Percentiles rank a stretch among this genome's conserved stretches.
phyloP scores from a whole-genome alignment of 139 green algal species.

The Volvox reticuliferus region DNA sequence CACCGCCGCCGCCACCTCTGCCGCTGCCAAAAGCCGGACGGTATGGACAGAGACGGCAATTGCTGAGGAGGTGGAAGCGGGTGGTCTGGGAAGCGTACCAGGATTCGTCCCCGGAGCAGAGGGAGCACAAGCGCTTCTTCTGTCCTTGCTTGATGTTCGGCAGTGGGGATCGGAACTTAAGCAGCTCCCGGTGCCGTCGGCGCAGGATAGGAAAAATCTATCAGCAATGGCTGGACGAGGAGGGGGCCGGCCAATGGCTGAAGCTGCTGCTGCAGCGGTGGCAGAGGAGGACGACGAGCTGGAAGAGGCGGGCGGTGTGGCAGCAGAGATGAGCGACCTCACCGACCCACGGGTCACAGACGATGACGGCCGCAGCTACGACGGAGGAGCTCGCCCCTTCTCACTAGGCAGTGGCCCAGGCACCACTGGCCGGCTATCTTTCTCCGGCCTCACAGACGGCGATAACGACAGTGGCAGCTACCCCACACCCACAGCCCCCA shows the following conservation, averaged over 20 bases:
- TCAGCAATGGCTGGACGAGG: background rate
- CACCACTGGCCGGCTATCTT: background rate
- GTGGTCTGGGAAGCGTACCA: slow-evolving; percentile 7
- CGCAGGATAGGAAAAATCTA: background rate
- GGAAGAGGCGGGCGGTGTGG: background rate
- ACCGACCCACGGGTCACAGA: slow-evolving; percentile 10
- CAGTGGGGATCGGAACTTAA: background rate
- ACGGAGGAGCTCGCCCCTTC: too few species aligned
- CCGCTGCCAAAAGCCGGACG: background rate
- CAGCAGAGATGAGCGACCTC: background rate
- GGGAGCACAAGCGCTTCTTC: slow-evolving; percentile 23
- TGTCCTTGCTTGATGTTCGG: slow-evolving; percentile 38
- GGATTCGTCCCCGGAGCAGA: background rate
- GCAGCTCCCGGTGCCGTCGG: background rate
- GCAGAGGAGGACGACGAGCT: background rate
- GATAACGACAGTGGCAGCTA: slow-evolving; percentile 11
- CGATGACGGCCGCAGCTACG: background rate
- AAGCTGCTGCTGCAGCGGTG: background rate
- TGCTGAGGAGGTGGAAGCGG: background rate
- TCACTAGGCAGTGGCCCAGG: background rate
- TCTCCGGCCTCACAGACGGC: slow-evolving; percentile 25
- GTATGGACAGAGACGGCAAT: too few species aligned
- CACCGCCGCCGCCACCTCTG: background rate
- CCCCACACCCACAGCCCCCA: background rate
- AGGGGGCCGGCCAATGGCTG: background rate